Conservation (phyloP, 257 asterid genomes). For the Solanum rostratum region DNA sequence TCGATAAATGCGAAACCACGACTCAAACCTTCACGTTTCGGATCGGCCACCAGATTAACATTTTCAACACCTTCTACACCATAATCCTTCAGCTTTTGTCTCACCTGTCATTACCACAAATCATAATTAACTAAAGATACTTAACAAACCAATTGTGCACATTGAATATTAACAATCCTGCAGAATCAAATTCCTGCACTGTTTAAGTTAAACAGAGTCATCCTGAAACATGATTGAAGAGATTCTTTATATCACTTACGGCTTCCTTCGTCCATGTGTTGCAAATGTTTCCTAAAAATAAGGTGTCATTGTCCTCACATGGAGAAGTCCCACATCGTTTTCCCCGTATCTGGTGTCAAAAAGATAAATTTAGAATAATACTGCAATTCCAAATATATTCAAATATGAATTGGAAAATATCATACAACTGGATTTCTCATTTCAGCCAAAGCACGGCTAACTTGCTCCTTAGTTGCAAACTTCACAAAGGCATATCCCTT, state of each 20-base stretch:
- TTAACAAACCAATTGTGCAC: background rate
- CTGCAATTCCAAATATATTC: background rate
- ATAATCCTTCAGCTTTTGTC: constrained; percentile 42
- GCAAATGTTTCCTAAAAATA: constrained; percentile 57
- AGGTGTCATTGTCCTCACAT: constrained; percentile 47
- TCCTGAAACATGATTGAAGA: background rate
- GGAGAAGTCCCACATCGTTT: constrained; percentile 56
- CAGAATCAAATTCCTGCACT: background rate
- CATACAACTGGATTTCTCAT: constrained; percentile 64
- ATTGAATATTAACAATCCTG: background rate
- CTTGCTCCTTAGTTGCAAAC: constrained; percentile 55
- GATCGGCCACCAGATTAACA: constrained; percentile 44
- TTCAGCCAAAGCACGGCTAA: constrained; percentile 40
- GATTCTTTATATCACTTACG: constrained; percentile 5
- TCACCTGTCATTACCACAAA: constrained; percentile 23
- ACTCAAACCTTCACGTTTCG: constrained; percentile 49
- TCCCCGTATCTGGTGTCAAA: constrained; percentile 39
- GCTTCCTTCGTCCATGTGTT: constrained; percentile 68
- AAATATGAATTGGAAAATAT: background rate
- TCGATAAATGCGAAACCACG: constrained; percentile 58
- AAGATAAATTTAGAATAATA: background rate
- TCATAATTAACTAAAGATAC: background rate
- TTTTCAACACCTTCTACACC: constrained; percentile 42
- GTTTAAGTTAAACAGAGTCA: background rate
- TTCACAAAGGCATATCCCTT: constrained; percentile 59